Conservation (phyloP, 768 basidiomycete species). For the Xerocomellus chrysenteron region DNA sequence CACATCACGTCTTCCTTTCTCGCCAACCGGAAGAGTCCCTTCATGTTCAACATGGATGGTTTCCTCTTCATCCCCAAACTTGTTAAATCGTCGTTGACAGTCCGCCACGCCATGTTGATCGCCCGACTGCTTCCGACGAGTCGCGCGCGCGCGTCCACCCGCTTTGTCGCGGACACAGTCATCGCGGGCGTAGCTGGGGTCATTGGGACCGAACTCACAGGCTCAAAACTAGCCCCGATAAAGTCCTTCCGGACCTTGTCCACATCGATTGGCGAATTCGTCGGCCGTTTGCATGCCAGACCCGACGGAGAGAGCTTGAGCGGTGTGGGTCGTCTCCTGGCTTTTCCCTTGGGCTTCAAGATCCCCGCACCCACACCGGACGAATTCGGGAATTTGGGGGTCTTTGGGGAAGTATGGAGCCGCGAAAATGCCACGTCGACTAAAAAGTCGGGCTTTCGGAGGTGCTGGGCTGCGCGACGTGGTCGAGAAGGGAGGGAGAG, state of each 20-base stretch:
- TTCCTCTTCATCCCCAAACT: conserved; percentile 22
- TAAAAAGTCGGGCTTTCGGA: conserved; percentile 37
- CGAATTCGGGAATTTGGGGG: conserved; percentile 13
- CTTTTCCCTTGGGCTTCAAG: conserved; percentile 26
- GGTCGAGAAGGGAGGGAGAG: conserved; percentile 37
- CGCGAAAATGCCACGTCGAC: conserved; percentile 32
- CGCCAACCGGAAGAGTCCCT: conserved; percentile 32
- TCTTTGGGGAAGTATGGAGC: conserved; percentile 7
- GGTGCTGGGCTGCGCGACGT: conserved; percentile 36
- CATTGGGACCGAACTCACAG: conserved; percentile 9
- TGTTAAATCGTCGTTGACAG: conserved; percentile 6
- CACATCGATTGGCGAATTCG: conserved; percentile 37
- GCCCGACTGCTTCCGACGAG: neutral
- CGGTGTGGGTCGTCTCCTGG: conserved; percentile 43
- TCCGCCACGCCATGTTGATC: conserved; percentile 5
- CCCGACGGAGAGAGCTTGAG: conserved; percentile 38
- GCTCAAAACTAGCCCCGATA: conserved; percentile 45
- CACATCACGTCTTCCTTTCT: conserved; percentile 17
- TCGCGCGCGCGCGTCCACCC: neutral
- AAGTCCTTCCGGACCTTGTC: conserved; percentile 41
- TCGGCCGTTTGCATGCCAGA: conserved; percentile 32
- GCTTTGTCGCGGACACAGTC: neutral
- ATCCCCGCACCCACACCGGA: conserved; percentile 1
- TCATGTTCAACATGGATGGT: conserved; percentile 27
- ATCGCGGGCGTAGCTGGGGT: conserved; percentile 1